phyloP scores from a whole-genome alignment of 306 rosid genomes.

The Begonia loranthoides region DNA sequence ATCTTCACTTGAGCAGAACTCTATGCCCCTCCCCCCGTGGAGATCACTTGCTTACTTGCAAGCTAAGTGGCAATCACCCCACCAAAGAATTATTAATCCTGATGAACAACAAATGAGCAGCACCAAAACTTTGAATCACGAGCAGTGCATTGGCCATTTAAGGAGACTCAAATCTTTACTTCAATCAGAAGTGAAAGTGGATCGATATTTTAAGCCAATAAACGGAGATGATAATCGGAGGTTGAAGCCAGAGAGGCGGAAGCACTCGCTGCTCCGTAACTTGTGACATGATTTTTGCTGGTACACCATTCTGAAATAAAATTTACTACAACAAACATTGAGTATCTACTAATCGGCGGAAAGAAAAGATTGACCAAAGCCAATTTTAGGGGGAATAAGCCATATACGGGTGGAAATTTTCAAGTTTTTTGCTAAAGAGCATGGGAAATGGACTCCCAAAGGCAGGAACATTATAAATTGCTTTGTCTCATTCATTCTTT shows the following conservation, averaged over 20 bases:
- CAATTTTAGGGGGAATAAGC: no score
- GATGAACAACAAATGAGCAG: conserved; percentile 16
- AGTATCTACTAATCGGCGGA: no score
- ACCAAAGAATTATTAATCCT: conserved; percentile 36
- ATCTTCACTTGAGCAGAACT: conserved; percentile 78
- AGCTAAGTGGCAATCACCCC: conserved; percentile 84
- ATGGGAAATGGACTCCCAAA: no score
- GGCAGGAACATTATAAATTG: no score
- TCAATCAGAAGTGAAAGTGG: conserved; percentile 57
- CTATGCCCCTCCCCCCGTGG: conserved; percentile 99
- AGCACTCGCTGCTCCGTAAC: conserved; percentile 37
- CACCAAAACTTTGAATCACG: conserved; percentile 28
- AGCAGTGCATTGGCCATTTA: conserved; percentile 64
- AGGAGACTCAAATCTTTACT: conserved; percentile 75
- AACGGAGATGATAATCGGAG: conserved; percentile 47
- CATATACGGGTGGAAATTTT: no score
- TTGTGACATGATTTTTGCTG: conserved; percentile 11
- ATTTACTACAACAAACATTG: no score
- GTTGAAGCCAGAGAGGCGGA: conserved; percentile 50
- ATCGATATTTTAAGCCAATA: conserved; percentile 42
- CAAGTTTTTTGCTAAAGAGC: no score
- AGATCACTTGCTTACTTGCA: conserved; percentile 74
- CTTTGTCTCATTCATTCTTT: no score
- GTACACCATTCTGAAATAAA: no score
- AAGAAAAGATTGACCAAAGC: no score